Conservation (phyloP, 169 alveolate genomes). For the Cryptosporidium felis region DNA sequence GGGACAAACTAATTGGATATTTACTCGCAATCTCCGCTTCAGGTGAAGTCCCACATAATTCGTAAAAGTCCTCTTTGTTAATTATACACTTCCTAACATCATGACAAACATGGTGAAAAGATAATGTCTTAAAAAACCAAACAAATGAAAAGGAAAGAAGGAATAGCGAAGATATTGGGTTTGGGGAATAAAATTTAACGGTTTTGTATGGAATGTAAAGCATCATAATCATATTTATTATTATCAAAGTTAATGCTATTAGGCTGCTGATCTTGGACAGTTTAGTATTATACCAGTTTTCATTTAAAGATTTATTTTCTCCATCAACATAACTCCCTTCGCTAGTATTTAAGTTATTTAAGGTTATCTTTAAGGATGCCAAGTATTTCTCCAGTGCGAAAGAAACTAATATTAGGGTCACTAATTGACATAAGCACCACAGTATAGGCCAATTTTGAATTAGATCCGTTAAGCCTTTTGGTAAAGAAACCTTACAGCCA, state of each 20-base stretch:
- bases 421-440: constrained; percentile 70
- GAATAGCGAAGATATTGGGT: constrained; percentile 84
- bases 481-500: constrained; percentile 81
- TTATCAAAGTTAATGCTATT: constrained; percentile 77
- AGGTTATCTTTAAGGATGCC: constrained; percentile 70
- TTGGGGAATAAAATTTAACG: constrained; percentile 79
- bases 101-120: constrained; percentile 91
- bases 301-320: background rate
- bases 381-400: constrained; percentile 61
- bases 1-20: constrained; percentile 86
- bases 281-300: constrained; percentile 25
- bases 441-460: constrained; percentile 75
- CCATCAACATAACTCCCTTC: constrained; percentile 78
- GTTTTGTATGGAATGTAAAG: constrained; percentile 84
- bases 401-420: constrained; percentile 22
- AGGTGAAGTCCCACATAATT: constrained; percentile 72
- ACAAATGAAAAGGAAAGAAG: constrained; percentile 86
- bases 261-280: constrained; percentile 69
- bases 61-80: constrained; percentile 73
- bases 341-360: constrained; percentile 77
- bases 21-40: constrained; percentile 82
- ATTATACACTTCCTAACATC: constrained; percentile 83
- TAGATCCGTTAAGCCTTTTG: constrained; percentile 76
- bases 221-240: constrained; percentile 82
- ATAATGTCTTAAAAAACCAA: constrained; percentile 85